Evolutionary conservation across 1,139 yeast species (phyloP), one percentile per base, ranked within the genome.

Genomic region (Taiozyma sp.): DNA sequence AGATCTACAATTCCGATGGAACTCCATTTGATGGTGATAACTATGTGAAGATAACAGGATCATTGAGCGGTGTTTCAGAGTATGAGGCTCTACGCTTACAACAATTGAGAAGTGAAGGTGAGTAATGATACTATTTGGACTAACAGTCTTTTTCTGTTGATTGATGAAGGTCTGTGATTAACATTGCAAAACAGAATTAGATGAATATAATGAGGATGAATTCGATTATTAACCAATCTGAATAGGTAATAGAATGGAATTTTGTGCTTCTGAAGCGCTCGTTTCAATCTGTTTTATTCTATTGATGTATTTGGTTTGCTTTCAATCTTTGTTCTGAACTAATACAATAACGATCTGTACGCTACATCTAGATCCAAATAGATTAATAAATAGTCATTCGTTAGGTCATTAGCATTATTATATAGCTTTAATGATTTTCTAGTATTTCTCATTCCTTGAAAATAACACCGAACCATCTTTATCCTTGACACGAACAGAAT

Each of bases 1-100:
- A 67, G 42, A 70, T 80, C 4, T 65, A 62, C 44, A 71, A 69
- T 39, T 58, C 63, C 1, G 71, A 74, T 55, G 81, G 82, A 0
- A 63, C 56, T 1, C 50, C 48, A 8, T 53, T 53, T 26, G 49
- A 52, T 7, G 49, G 52, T 4, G 53, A 51, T 24, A 50, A 51
- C 10, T 51, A 40, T 24, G 60, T 63, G 7, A 51, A 49, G 28
- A 47, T 60, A 4, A 52, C 52, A 2, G 53, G 54, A 13, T 43
- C 50, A 19, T 52, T 62, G 41, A 56, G 59, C 30, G 58, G 57
- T n/a, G 48, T 62, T 4, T 51, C 61, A 6, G 62, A 58, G 47
- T 59, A 54, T 45, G 65, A 62, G 41, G 62, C 61, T 1, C 40
- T 51, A n/a, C 52, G 60, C 19, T 56, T 62, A 45, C 51, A 47